Base-by-base conservation (phyloP, 208 protist species). In the Trypanosoma scelopori region DNA sequence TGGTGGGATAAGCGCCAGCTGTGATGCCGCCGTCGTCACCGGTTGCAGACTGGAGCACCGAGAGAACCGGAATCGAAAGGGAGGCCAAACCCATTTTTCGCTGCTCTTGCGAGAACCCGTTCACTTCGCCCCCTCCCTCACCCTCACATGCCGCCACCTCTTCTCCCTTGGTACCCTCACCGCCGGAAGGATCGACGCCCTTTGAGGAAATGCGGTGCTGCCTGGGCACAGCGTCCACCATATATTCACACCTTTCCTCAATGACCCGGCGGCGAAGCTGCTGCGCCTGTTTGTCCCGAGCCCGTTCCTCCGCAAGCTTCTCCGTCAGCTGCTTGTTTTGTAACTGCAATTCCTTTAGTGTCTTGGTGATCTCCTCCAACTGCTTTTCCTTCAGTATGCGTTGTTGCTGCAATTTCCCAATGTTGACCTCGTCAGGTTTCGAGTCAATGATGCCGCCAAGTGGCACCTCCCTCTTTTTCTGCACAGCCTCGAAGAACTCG, bases 261-360 rank as follows among this genome's bases (percentile, higher is more conserved):
- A 80, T 51, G 27, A 69, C 69, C 18, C 69, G 69, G 13, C 85
- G 84, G 5, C 85, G 83, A 56, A 92, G 63, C 27, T 83, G 77
- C 18, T 76, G 72, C 32, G 83, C 90, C 76, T 91, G 75, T 66
- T 85, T 76, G 41, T 93, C 87, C 0, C 79, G 76, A 55, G 77
- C 65, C 12, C 71, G 71, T 65, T 95, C 90, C 43, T 92, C 90
- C 1, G 76, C 77, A 28, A 93, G 78, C 61, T 92, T 92, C 64
- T 90, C 74, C 5, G 83, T 89, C 23, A 95, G 73, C 45, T 91
- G 79, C 6, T 88, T 82, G 65, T 95, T 95, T 52, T 91, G 86
- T 42, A 72, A 72, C 62, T 89, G 86, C 32, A 95, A 75, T 9
- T 81, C 75, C 5, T n/a, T 42, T 15, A 95, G 65, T 27, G 81